Percentiles rank a stretch among this genome's conserved stretches.
phyloP scores from a whole-genome alignment of 164 flowering plant species.

The Vitis labrusca region DNA sequence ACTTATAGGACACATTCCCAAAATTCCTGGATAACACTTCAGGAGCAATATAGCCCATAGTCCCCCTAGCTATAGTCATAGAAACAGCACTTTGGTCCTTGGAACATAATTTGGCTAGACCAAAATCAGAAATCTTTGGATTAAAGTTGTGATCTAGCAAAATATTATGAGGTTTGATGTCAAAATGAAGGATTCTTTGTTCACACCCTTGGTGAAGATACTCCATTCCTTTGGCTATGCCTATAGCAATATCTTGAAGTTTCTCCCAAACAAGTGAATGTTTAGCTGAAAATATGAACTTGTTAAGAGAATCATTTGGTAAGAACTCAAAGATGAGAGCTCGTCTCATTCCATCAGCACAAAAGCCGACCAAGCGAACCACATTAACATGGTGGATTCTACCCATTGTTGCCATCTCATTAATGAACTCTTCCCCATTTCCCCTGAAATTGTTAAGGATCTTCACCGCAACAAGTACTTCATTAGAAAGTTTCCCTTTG shows the following conservation, averaged over 20 bases:
- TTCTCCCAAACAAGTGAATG: conserved; percentile 21
- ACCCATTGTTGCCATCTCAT: conserved; percentile 26
- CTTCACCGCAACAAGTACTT: conserved; percentile 24
- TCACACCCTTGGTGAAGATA: conserved; percentile 33
- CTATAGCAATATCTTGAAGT: conserved; percentile 24
- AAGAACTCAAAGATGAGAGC: conserved; percentile 34
- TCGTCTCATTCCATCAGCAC: conserved; percentile 28
- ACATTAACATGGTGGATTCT: conserved; percentile 29
- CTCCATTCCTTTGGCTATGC: conserved; percentile 29
- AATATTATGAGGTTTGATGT: no score
- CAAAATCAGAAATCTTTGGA: conserved; percentile 33
- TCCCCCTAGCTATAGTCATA: conserved; percentile 22
- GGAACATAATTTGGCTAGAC: conserved; percentile 22
- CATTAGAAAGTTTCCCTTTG: conserved; percentile 19
- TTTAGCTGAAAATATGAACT: conserved; percentile 12
- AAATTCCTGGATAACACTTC: conserved; percentile 24
- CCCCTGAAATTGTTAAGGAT: conserved; percentile 15
- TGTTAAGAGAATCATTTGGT: conserved; percentile 28
- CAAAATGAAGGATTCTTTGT: conserved; percentile 29
- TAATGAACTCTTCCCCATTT: conserved; percentile 25
- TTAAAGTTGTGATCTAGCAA: conserved; percentile 12
- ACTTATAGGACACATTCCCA: conserved; percentile 19
- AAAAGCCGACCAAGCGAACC: conserved; percentile 32
- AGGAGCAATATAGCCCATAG: conserved; percentile 28
- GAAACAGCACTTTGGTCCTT: conserved; percentile 20